These are phyloP conservation scores for Malus hybrid DNA, from an alignment of 331 rosid species.

Conservation along the genomic window DNA sequence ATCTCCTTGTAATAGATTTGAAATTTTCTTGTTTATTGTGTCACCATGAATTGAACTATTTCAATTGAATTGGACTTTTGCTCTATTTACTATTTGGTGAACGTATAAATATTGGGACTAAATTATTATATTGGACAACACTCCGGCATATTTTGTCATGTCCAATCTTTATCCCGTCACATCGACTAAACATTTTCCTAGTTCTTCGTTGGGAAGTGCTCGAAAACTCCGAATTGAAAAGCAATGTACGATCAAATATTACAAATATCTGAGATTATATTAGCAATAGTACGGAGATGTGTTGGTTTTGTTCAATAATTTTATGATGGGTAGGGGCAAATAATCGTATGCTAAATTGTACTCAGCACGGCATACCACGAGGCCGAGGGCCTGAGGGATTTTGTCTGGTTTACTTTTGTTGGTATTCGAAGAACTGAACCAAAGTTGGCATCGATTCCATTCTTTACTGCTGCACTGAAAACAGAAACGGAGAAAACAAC, in stretches of 20 bases:
- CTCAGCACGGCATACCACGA: background rate
- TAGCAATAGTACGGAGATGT: background rate
- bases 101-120: background rate
- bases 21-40: no score
- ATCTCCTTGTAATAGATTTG: background rate
- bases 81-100: background rate
- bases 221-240: background rate
- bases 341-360: no score
- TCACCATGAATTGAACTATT: no score
- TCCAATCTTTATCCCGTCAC: background rate
- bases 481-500: background rate
- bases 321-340: conserved; percentile 10
- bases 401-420: conserved; percentile 37
- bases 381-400: conserved; percentile 16
- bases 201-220: background rate
- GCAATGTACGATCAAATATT: background rate
- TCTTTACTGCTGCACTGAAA: conserved; percentile 12
- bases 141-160: background rate
- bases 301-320: conserved; percentile 21
- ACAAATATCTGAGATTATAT: background rate
- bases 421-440: conserved; percentile 15
- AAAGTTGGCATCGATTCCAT: conserved; percentile 18
- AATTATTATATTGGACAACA: background rate
- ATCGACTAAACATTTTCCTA: background rate
- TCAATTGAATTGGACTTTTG: background rate